phyloP scores from a whole-genome alignment of 768 basidiomycete species.

The Xerocomellus chrysenteron region DNA sequence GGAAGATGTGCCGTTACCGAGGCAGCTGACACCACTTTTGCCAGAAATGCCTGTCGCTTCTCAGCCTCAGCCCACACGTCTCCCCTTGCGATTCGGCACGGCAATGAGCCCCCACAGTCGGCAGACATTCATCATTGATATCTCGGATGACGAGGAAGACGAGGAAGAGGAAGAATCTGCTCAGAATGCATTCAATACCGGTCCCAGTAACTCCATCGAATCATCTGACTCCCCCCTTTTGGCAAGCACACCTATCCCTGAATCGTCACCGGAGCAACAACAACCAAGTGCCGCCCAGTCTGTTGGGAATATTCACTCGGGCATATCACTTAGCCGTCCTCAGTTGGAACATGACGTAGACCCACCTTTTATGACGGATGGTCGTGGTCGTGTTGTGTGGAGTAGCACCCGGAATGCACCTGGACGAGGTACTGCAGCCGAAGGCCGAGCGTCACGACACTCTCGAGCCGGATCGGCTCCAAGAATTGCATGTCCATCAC shows the following conservation, averaged over 20 bases:
- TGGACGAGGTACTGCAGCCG: constrained; percentile 15
- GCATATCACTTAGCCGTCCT: constrained; percentile 7
- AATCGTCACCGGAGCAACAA: constrained; percentile 1
- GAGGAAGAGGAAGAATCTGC: constrained; percentile 15
- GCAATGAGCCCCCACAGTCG: constrained; percentile 20
- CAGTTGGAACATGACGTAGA: constrained; percentile 36
- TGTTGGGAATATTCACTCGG: background rate
- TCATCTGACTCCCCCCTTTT: background rate
- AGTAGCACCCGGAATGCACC: constrained; percentile 30
- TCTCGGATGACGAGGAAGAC: constrained; percentile 31
- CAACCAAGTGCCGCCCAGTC: background rate
- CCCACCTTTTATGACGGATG: constrained; percentile 63
- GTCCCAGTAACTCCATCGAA: background rate
- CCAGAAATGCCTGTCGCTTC: constrained; percentile 9
- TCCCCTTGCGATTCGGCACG: constrained; percentile 28
- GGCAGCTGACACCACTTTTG: background rate
- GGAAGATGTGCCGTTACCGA: background rate
- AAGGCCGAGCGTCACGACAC: constrained; percentile 23
- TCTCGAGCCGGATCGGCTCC: constrained; percentile 21
- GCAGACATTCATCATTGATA: constrained; percentile 33
- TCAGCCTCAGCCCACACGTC: constrained; percentile 4
- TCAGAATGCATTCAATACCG: background rate
- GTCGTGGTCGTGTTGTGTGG: constrained; percentile 59
- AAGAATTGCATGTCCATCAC: constrained; percentile 17
- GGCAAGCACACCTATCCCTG: background rate